Base-by-base conservation (phyloP, 257 asterid species). In the Nicotiana otophora region DNA sequence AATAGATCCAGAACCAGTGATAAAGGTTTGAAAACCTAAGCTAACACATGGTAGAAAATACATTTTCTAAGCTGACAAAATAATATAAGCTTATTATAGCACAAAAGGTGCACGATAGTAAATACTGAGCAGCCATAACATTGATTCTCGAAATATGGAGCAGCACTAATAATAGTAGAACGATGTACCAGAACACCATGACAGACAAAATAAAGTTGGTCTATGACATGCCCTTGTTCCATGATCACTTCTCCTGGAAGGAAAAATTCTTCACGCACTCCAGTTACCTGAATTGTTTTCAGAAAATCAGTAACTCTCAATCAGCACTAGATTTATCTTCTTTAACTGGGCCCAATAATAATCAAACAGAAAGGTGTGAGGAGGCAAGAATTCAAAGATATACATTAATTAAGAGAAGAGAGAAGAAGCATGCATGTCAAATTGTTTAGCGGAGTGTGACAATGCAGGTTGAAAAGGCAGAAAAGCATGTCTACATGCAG, bases 171-270 rank as follows among this genome's bases (percentile, higher is more conserved):
- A 3, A 16, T 17, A 20, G 81, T 34, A 14, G 51, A 82, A 77
- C 26, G 66, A 23, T 60, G 2, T 72, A 96, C 98, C 96, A 94
- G 86, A 81, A 89, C 88, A 86, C 99, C 99, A 54, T 93, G 85
- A 84, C 97, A 92, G 72, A 96, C 96, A 80, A 94, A 90, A 88
- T 96, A 96, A 83, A 94, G 95, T 82, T 96, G 99, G 84, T 96
- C 99, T 16, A 91, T 95, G 26, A 85, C 97, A 81, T 85, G 88
- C 84, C 97, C 98, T 68, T 94, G 98, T 68, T 92, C 97, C 92
- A 93, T 89, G 86, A 96, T 90, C 39, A 96, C 95, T 89, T 96
- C 98, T 75, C 99, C 98, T 0, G 99, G 98, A 70, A 94, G 94
- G 57, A 96, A 96, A 88, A 96, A 96, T 83, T 96, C 99, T 86